phyloP scores from a whole-genome alignment of 1,284 basidiomycete genomes.

The Naganishia albida region DNA sequence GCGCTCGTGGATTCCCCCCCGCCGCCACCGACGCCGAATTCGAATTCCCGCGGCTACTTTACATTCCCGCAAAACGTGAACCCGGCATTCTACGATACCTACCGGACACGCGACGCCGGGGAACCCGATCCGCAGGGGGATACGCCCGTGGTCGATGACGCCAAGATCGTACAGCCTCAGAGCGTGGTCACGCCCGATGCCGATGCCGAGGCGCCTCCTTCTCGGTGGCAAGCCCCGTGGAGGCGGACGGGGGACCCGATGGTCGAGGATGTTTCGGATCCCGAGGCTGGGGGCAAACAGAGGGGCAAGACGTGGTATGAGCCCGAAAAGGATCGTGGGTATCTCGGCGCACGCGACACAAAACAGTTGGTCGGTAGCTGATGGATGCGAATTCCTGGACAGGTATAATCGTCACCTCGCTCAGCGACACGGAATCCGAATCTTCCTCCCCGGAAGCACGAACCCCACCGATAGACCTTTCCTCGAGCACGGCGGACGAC shows the following conservation, averaged over 20 bases:
- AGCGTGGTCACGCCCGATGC: conserved; percentile 20
- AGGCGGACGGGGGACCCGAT: background rate
- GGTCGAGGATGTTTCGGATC: conserved; percentile 22
- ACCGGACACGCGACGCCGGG: conserved; percentile 5
- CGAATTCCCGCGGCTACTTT: background rate
- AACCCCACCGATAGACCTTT: conserved; percentile 28
- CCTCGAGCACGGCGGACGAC: conserved; percentile 2
- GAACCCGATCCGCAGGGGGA: conserved; percentile 6
- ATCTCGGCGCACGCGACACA: background rate
- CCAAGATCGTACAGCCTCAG: conserved; percentile 11
- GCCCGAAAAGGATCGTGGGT: conserved; percentile 33
- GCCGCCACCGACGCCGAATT: background rate
- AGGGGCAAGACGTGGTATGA: conserved; percentile 30
- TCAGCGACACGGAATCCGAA: conserved; percentile 33
- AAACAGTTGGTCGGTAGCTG: background rate
- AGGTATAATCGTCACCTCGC: conserved; percentile 33
- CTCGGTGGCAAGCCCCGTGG: background rate
- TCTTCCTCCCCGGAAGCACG: conserved; percentile 5
- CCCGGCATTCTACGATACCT: conserved; percentile 15
- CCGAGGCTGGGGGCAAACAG: conserved; percentile 6
- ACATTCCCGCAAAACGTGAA: conserved; percentile 4
- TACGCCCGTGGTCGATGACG: background rate
- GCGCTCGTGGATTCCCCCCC: conserved; percentile 9
- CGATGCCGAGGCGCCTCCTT: conserved; percentile 2
- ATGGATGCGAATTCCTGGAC: background rate